Evolutionary conservation across 1,284 basidiomycete species (phyloP).

Genomic region (Taiwanofungus camphoratus): DNA sequence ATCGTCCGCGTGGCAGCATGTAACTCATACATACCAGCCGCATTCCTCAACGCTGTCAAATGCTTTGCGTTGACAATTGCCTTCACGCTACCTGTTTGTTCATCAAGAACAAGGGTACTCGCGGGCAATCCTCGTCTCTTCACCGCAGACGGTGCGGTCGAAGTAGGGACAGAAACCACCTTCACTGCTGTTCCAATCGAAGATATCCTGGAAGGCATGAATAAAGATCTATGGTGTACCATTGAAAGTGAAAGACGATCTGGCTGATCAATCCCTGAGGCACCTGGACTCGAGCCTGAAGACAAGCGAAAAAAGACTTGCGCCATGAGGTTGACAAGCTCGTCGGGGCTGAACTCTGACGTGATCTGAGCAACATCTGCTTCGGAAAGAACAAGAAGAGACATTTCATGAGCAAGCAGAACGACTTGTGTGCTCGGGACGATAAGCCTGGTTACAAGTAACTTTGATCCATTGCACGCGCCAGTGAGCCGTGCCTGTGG

Average conservation of each 20-base stretch:
- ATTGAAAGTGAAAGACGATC: constrained; percentile 46
- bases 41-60: constrained; percentile 77
- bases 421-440: neutral
- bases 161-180: constrained; percentile 62
- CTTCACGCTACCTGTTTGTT: constrained; percentile 56
- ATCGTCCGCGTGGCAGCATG: neutral
- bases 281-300: constrained; percentile 7
- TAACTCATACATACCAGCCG: constrained; percentile 50
- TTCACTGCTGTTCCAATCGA: constrained; percentile 55
- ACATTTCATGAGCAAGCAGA: constrained; percentile 18
- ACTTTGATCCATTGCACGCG: too few species aligned
- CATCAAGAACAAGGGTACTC: constrained; percentile 73
- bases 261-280: constrained; percentile 33
- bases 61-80: constrained; percentile 73
- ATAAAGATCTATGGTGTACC: constrained; percentile 48
- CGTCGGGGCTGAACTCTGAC: constrained; percentile 34
- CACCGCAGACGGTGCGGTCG: constrained; percentile 27
- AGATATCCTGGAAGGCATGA: constrained; percentile 65
- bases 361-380: constrained; percentile 42
- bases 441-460: neutral
- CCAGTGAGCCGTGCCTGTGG: neutral
- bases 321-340: constrained; percentile 51
- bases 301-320: constrained; percentile 38
- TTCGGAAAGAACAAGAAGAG: constrained; percentile 49
- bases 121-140: constrained; percentile 58